phyloP scores from a whole-genome alignment of 805 yeast species.

The Nakazawaea holstii region DNA sequence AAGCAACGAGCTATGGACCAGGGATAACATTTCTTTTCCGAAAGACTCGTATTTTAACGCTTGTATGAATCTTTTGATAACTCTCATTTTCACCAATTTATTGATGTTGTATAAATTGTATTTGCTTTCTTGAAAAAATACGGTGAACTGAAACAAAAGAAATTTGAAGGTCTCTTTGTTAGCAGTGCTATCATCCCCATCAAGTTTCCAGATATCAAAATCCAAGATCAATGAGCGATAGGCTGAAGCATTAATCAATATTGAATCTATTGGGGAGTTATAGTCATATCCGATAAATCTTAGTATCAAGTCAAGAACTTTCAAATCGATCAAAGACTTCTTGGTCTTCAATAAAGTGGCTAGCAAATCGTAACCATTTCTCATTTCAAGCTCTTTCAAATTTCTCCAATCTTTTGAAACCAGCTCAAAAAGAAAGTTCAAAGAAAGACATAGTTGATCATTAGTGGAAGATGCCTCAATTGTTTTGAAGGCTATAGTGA shows the following conservation, averaged over 20 bases:
- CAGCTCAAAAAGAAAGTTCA: slow-evolving; percentile 37
- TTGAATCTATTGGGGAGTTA: slow-evolving; percentile 45
- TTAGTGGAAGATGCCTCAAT: slow-evolving; percentile 38
- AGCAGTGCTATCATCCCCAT: neutral
- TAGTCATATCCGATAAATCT: slow-evolving; percentile 53
- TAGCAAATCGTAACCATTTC: slow-evolving; percentile 56
- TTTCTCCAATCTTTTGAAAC: slow-evolving; percentile 45
- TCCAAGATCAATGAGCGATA: slow-evolving; percentile 59
- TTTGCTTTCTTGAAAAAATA: slow-evolving; percentile 48
- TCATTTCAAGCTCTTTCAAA: slow-evolving; percentile 51
- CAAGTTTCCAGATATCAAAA: slow-evolving; percentile 50
- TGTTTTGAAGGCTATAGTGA: slow-evolving; percentile 37
- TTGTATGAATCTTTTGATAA: slow-evolving; percentile 40
- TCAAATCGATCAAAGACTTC: slow-evolving; percentile 31
- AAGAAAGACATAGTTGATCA: slow-evolving; percentile 25
- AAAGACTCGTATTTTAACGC: slow-evolving; percentile 39
- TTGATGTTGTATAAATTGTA: slow-evolving; percentile 44
- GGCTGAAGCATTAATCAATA: slow-evolving; percentile 49
- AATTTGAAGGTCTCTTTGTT: slow-evolving; percentile 42
- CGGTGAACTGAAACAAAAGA: slow-evolving; percentile 53
- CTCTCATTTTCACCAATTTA: slow-evolving; percentile 47
- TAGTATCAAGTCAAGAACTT: slow-evolving; percentile 43
- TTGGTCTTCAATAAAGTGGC: slow-evolving; percentile 48
- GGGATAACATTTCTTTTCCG: slow-evolving; percentile 29
- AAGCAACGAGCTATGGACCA: slow-evolving; percentile 32